A percentile compares a stretch with the other conserved stretches of the same genome.
Conservation (phyloP, 2,329 filamentous ascomycete species). For the Scorias spongiosa region DNA sequence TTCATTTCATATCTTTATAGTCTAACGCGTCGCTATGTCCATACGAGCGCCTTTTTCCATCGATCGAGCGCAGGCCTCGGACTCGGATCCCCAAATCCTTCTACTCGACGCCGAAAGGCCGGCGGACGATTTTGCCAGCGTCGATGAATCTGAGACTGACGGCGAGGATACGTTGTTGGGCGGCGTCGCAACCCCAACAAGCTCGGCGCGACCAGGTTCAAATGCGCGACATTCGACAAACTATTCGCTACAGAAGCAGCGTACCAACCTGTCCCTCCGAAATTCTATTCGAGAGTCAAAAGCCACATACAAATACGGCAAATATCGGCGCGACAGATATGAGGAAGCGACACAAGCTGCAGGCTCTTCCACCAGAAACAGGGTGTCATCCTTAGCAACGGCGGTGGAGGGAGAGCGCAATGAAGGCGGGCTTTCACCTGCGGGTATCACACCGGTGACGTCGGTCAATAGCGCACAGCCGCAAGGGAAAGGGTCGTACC, state of each 20-base stretch:
- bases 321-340: not conserved
- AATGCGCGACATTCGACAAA: not conserved
- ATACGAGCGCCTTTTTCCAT: not conserved
- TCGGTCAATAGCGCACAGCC: not conserved
- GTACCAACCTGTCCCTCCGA: not conserved
- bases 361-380: not conserved
- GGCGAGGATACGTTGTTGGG: not conserved
- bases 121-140: not conserved
- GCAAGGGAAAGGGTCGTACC: slow-evolving; percentile 3
- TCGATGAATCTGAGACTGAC: not conserved
- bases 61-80: not conserved
- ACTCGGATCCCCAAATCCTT: not conserved
- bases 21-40: not conserved
- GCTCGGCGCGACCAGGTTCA: not conserved
- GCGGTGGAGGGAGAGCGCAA: not conserved
- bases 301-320: slow-evolving; percentile 1
- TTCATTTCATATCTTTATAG: no score
- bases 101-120: not conserved
- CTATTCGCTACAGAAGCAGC: not conserved
- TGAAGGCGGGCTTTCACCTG: not conserved
- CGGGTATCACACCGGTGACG: not conserved
- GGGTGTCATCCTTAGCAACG: not conserved
- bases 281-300: slow-evolving; percentile 5
- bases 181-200: not conserved
- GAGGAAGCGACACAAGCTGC: not conserved